Conservation (phyloP, 306 rosid species). For the Begonia masoniana region DNA sequence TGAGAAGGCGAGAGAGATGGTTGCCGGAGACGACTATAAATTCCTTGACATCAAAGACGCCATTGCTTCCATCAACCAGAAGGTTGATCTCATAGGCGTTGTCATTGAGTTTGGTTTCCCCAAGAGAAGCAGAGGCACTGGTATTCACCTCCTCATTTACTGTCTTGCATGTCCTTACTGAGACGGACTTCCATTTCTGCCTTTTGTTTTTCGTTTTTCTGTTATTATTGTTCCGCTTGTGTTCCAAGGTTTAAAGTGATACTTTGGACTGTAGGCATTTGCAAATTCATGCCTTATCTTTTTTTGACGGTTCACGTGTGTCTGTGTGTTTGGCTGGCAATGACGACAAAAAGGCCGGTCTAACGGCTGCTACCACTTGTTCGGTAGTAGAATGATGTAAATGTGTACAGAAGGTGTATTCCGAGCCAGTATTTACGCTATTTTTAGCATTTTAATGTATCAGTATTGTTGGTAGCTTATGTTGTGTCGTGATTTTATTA, state of each 20-base stretch:
- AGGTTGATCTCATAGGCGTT: conserved; percentile 8
- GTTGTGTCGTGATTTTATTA: neutral
- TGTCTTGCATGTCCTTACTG: neutral
- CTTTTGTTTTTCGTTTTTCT: neutral
- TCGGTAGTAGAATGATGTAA: conserved; percentile 74
- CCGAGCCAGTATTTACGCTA: conserved; percentile 39
- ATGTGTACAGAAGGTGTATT: conserved; percentile 35
- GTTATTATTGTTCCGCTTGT: neutral
- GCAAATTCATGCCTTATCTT: neutral
- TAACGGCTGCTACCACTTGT: conserved; percentile 54
- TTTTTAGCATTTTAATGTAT: neutral
- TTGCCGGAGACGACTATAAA: neutral
- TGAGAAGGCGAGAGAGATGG: neutral
- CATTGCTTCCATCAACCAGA: neutral
- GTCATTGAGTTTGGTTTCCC: conserved; percentile 41
- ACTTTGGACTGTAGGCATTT: neutral
- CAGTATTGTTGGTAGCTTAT: neutral
- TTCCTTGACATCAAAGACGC: neutral
- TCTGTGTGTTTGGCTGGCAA: conserved; percentile 23
- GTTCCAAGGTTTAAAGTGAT: neutral
- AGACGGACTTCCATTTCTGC: neutral
- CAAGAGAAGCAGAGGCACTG: conserved; percentile 34
- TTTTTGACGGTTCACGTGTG: neutral
- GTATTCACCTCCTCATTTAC: conserved; percentile 10
- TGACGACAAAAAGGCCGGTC: conserved; percentile 90